phyloP scores from a whole-genome alignment of 2,329 filamentous ascomycete genomes.

The Neospermospora avenae region DNA sequence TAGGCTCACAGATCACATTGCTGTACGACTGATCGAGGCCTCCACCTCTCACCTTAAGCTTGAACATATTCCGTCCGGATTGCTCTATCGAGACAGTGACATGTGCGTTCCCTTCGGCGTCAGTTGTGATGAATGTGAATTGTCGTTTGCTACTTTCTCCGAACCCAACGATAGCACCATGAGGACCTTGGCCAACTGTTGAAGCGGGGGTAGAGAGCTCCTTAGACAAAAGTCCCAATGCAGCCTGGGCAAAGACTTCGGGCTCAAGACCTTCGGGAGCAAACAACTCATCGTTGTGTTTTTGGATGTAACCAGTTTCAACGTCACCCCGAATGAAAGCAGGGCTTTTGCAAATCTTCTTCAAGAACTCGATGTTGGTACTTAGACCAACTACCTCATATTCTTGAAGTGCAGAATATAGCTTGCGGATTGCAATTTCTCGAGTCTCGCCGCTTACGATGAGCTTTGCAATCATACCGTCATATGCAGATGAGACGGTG shows the following conservation, averaged over 20 bases:
- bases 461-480: slow-evolving; percentile 98
- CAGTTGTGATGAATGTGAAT: slow-evolving; percentile 27
- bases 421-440: slow-evolving; percentile 76
- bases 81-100: slow-evolving; percentile 33
- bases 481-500: slow-evolving; percentile 90
- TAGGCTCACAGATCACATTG: slow-evolving; percentile 45
- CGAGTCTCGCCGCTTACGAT: slow-evolving; percentile 83
- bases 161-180: slow-evolving; percentile 50
- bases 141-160: slow-evolving; percentile 24
- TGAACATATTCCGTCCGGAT: slow-evolving; percentile 37
- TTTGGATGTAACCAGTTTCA: slow-evolving; percentile 94
- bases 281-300: slow-evolving; percentile 79
- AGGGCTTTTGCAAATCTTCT: slow-evolving; percentile 75
- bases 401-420: slow-evolving; percentile 74
- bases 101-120: slow-evolving; percentile 10
- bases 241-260: slow-evolving; percentile 83
- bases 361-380: slow-evolving; percentile 97
- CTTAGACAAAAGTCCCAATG: slow-evolving; percentile 66
- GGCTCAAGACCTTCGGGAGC: slow-evolving; percentile 55
- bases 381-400: slow-evolving; percentile 92
- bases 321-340: slow-evolving; percentile 86
- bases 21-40: slow-evolving; percentile 39
- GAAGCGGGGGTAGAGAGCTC: slow-evolving; percentile 38
- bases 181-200: slow-evolving; percentile 38
- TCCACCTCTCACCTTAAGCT: slow-evolving; percentile 45